Base-by-base conservation (phyloP, 768 basidiomycete genomes). In the Leucosporidium yakuticum region DNA sequence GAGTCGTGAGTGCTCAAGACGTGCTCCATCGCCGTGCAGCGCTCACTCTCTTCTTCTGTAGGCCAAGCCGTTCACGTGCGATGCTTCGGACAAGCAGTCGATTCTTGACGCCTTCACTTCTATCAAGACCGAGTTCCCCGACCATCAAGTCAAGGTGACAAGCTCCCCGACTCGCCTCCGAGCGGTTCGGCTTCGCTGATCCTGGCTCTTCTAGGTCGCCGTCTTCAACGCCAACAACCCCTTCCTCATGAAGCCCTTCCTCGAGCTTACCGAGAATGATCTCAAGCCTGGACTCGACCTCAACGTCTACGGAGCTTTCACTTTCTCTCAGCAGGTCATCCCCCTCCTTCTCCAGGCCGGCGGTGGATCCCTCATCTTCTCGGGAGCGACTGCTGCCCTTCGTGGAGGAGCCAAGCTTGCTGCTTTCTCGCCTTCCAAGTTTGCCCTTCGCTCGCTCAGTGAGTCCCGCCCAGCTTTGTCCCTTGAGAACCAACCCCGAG, bases 311-410 rank as follows among this genome's bases (percentile, higher is more conserved):
- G 74, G 74, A 4, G 73, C 75, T 4, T 72, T 71, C 60, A 34
- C 65, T 49, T 76, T 76, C 54, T 66, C 73, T 6, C 74, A 74
- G 20, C 54, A 53, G 2, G 64, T 69, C 6, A 36, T 74, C 4
- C 67, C 67, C 0, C 58, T 53, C 20, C n/a, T 72, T 34, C 61
- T 68, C 60, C 31, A 64, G 20, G 32, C 36, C 19, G 31, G 53
- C 8, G 65, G 64, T 20, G 75, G 73, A 5, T 66, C 74, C 39
- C 66, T 76, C 34, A 57, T 73, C 27, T 74, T 77, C 68, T 71
- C 72, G 1, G 77, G 77, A 1, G 77, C 77, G 2, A 77, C 77
- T 0, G 77, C 73, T 0, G 60, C 69, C 3, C 48, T 72, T 19
- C 15, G 39, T 58, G 76, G 77, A 3, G 48, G 60, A 5, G 69